Percentiles rank a stretch among this genome's conserved stretches.
Conservation (phyloP, 257 asterid species). For the Solanum sejunctum region DNA sequence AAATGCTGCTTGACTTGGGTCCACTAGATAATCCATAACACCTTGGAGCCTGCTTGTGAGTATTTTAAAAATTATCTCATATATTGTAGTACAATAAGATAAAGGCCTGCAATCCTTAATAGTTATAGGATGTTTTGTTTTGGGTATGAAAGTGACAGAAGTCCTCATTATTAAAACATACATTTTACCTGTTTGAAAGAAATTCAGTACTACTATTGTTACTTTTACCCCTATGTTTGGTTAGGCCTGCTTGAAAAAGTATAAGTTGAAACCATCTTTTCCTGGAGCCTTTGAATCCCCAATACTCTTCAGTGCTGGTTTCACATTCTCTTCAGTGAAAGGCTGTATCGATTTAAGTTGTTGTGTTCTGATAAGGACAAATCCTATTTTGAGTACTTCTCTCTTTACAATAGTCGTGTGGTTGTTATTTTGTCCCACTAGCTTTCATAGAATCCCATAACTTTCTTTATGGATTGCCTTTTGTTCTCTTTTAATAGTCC, state of each 20-base stretch:
- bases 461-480: no score
- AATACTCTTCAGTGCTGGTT: no score
- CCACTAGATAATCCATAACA: background rate
- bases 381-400: no score
- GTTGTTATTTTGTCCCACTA: background rate
- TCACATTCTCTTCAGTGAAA: no score
- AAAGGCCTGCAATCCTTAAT: background rate
- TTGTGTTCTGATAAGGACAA: no score
- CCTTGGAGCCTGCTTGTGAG: background rate
- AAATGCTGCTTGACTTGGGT: background rate
- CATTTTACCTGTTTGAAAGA: background rate
- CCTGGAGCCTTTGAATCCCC: no score
- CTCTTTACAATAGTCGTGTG: background rate
- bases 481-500: no score
- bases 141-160: background rate
- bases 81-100: background rate
- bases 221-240: background rate
- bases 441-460: no score
- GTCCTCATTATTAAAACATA: background rate
- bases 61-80: background rate
- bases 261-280: background rate
- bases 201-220: accelerated
- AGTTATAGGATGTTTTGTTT: background rate
- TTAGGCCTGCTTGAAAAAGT: background rate
- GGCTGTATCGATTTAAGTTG: background rate